Conservation (phyloP, 2,329 filamentous ascomycete species). For the Curvularia eragrostidis region DNA sequence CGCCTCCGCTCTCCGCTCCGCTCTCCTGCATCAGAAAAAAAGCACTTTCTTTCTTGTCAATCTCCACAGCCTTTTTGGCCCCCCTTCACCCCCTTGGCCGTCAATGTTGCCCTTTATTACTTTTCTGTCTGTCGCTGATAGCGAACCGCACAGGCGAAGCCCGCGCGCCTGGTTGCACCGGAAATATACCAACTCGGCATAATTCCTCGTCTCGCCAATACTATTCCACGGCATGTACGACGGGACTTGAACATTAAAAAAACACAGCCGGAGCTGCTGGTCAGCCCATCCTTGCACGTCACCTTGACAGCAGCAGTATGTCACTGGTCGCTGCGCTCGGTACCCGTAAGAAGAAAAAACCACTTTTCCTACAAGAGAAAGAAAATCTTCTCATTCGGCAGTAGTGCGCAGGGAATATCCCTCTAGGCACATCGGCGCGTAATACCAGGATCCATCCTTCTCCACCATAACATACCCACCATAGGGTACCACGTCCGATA, state of each 20-base stretch:
- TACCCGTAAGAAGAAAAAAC: too few species aligned
- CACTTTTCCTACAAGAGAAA: too few species aligned
- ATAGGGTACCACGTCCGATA: background rate
- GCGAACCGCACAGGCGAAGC: background rate
- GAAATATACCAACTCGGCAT: background rate
- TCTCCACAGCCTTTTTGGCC: background rate
- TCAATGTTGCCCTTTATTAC: background rate
- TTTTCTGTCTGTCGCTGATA: background rate
- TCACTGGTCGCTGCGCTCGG: background rate
- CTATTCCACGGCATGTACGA: too few species aligned
- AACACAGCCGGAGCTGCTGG: too few species aligned
- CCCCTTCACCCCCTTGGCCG: background rate
- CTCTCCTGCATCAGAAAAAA: conserved; percentile 11
- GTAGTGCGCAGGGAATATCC: conserved; percentile 1
- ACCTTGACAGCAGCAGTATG: background rate
- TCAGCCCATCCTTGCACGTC: background rate
- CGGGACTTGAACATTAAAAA: too few species aligned
- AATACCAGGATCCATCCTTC: too few species aligned
- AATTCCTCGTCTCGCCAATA: background rate
- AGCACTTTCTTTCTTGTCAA: background rate
- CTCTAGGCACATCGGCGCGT: background rate
- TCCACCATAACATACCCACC: background rate
- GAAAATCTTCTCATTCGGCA: background rate
- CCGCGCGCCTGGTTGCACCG: background rate
- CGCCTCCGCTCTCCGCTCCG: conserved; percentile 11